Evolutionary conservation across 305 asterid genomes (phyloP).

Genomic region (Lippia alba): DNA sequence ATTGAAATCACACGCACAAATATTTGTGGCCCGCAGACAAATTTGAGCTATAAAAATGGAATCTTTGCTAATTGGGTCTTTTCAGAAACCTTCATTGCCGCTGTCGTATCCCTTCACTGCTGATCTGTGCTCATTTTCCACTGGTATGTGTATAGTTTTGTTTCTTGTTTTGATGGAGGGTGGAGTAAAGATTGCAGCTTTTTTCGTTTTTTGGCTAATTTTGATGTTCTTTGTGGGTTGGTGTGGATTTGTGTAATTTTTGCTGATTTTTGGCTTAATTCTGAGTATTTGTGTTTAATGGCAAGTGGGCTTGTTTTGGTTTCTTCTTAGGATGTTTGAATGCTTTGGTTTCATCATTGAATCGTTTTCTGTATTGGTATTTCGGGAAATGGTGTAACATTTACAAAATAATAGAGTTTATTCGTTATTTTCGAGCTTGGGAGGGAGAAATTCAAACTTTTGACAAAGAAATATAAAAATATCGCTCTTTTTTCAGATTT

Average conservation of each 20-base stretch:
- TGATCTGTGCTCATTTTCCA: conserved; percentile 43
- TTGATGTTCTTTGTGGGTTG: background rate
- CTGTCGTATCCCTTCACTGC: conserved; percentile 52
- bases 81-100: conserved; percentile 50
- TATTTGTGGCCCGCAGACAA: background rate
- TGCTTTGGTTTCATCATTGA: background rate
- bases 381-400: too few species aligned
- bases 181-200: background rate
- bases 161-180: background rate
- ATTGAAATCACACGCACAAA: background rate
- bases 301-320: conserved; percentile 18
- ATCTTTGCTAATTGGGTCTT: conserved; percentile 56
- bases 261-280: conserved; percentile 2
- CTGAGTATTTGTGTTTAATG: conserved; percentile 6
- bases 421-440: too few species aligned
- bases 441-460: too few species aligned
- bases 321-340: background rate
- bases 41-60: conserved; percentile 49
- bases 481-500: background rate
- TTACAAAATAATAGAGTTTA: too few species aligned
- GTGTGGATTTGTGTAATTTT: background rate
- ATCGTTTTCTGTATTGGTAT: background rate
- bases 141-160: conserved; percentile 39
- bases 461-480: too few species aligned
- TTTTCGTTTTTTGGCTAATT: background rate